Conservation (phyloP, 208 protist species). For the Crithidia brevicula region DNA sequence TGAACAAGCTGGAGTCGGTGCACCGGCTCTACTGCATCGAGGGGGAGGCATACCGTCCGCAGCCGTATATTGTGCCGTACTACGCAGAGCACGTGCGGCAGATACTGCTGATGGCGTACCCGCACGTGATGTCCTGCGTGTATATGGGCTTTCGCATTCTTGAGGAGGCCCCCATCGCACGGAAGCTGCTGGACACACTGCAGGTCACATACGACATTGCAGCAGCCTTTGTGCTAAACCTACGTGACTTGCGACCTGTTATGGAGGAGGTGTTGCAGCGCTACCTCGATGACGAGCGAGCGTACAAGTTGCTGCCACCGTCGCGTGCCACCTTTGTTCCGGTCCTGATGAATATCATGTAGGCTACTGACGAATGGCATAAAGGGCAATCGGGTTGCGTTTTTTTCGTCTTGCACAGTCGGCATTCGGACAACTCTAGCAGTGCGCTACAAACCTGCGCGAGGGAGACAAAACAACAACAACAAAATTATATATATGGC, state of each 20-base stretch:
- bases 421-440: too few relatives aligned
- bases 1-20: constrained; percentile 65
- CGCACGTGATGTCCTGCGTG: constrained; percentile 60
- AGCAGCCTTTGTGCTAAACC: constrained; percentile 71
- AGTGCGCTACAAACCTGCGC: too few relatives aligned
- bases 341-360: constrained; percentile 66
- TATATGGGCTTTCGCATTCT: constrained; percentile 81
- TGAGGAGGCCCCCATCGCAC: constrained; percentile 62
- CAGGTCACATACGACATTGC: constrained; percentile 73
- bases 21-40: constrained; percentile 58
- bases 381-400: too few relatives aligned
- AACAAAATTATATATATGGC: too few relatives aligned
- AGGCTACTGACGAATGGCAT: too few relatives aligned
- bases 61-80: constrained; percentile 81
- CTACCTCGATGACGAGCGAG: constrained; percentile 51
- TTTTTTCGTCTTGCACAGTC: background rate
- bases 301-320: constrained; percentile 51
- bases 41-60: constrained; percentile 41
- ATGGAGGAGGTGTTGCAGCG: constrained; percentile 59
- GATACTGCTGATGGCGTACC: constrained; percentile 73
- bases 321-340: constrained; percentile 63
- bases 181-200: constrained; percentile 65
- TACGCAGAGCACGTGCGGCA: constrained; percentile 86
- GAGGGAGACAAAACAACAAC: too few relatives aligned
- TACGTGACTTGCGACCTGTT: constrained; percentile 55